These are phyloP conservation scores for Streptanthus diversifolius DNA, from an alignment of 345 rosid genomes.

Conservation along the genomic window DNA sequence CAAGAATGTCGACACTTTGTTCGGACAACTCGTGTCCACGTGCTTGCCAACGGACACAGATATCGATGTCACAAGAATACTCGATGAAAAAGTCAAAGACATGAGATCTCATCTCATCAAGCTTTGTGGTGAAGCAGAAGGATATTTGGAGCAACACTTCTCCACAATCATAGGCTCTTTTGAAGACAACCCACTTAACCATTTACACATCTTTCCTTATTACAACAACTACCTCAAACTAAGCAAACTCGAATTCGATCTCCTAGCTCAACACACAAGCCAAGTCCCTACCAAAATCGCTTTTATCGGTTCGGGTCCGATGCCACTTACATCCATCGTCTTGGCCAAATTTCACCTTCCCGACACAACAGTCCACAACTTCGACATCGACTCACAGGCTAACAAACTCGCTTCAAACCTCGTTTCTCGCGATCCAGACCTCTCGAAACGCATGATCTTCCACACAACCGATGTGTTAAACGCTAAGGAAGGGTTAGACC, in stretches of 20 bases:
- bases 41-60: conserved; percentile 70
- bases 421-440: conserved; percentile 52
- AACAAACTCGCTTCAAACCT: conserved; percentile 54
- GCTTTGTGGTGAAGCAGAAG: conserved; percentile 84
- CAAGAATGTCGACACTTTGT: conserved; percentile 82
- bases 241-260: conserved; percentile 60
- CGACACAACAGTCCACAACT: conserved; percentile 63
- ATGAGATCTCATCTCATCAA: conserved; percentile 68
- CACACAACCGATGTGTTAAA: conserved; percentile 59
- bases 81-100: conserved; percentile 47
- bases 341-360: conserved; percentile 65
- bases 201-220: conserved; percentile 69
- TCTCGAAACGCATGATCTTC: conserved; percentile 59
- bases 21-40: conserved; percentile 71
- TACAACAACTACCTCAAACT: conserved; percentile 81
- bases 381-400: conserved; percentile 64
- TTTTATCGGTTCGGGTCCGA: conserved; percentile 87
- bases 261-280: conserved; percentile 44
- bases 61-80: conserved; percentile 65
- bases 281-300: conserved; percentile 52
- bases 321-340: conserved; percentile 83
- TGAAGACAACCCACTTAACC: conserved; percentile 66
- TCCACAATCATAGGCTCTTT: conserved; percentile 59
- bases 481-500: conserved; percentile 45
- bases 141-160: conserved; percentile 60